Conservation (phyloP, 306 rosid species). For the Pueraria montana region DNA sequence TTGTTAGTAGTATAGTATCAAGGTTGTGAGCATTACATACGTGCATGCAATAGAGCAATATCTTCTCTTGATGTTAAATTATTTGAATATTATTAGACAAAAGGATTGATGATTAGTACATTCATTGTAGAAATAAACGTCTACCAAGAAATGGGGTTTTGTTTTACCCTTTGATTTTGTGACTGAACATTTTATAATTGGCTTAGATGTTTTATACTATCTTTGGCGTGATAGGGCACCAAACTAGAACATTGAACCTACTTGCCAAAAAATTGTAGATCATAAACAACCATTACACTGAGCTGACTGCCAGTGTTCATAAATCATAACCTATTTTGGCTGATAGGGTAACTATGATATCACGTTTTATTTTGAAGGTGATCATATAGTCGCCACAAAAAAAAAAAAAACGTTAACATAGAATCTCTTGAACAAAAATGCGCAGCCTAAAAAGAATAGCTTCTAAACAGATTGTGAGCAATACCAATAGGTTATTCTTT, state of each 20-base stretch:
- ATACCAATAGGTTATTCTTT: background rate
- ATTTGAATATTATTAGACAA: constrained; percentile 35
- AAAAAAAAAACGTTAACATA: background rate
- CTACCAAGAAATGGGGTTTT: background rate
- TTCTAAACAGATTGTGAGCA: background rate
- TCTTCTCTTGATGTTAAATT: constrained; percentile 40
- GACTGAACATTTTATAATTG: background rate
- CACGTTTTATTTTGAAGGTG: background rate
- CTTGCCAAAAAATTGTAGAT: background rate
- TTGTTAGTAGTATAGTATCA: background rate
- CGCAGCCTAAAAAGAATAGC: background rate
- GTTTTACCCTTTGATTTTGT: background rate
- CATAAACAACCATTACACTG: background rate
- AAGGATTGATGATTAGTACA: background rate
- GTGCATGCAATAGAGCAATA: background rate
- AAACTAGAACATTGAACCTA: background rate
- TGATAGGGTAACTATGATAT: background rate
- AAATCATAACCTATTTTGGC: background rate
- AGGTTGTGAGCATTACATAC: constrained; percentile 19
- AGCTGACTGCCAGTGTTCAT: background rate
- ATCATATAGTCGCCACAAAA: background rate
- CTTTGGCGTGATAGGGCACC: background rate
- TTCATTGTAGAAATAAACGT: constrained; percentile 17
- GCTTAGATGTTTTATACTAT: background rate
- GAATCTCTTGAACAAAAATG: background rate